Percentiles rank a stretch among this genome's conserved stretches.
phyloP scores from a whole-genome alignment of 2,329 filamentous ascomycete genomes.

The Microdochium bolleyi region DNA sequence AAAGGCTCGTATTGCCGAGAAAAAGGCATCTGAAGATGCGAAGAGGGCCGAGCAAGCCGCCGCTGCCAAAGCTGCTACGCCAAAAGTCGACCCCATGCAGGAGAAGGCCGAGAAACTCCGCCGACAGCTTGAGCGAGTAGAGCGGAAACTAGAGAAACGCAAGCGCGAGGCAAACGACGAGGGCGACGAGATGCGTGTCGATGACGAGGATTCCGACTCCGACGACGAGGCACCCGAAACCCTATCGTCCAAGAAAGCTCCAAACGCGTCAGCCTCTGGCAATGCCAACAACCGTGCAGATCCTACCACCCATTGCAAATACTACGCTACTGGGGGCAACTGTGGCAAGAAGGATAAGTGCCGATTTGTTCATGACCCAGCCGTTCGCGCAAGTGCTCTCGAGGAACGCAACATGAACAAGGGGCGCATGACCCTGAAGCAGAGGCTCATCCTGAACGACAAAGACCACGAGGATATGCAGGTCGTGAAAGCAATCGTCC shows the following conservation, averaged over 20 bases:
- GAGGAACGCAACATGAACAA: conserved; percentile 58
- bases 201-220: conserved; percentile 35
- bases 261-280: background rate
- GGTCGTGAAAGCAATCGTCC: conserved; percentile 58
- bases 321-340: conserved; percentile 59
- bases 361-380: conserved; percentile 61
- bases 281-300: conserved; percentile 35
- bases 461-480: conserved; percentile 61
- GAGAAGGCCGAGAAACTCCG: conserved; percentile 53
- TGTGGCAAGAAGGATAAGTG: conserved; percentile 71
- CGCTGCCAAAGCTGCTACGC: conserved; percentile 37
- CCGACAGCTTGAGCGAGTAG: conserved; percentile 60
- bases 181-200: conserved; percentile 55
- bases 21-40: conserved; percentile 40
- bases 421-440: conserved; percentile 57
- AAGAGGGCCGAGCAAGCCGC: conserved; percentile 57
- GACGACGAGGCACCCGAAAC: conserved; percentile 53
- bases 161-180: conserved; percentile 62
- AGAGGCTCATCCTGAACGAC: conserved; percentile 58
- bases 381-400: conserved; percentile 54
- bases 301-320: conserved; percentile 60
- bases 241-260: conserved; percentile 37
- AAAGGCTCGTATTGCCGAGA: conserved; percentile 58
- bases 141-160: conserved; percentile 56
- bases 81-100: conserved; percentile 45